A percentile compares a stretch with the other conserved stretches of the same genome.
Evolutionary conservation across 805 yeast species (phyloP).

Genomic region (Ogataea polymorpha): DNA sequence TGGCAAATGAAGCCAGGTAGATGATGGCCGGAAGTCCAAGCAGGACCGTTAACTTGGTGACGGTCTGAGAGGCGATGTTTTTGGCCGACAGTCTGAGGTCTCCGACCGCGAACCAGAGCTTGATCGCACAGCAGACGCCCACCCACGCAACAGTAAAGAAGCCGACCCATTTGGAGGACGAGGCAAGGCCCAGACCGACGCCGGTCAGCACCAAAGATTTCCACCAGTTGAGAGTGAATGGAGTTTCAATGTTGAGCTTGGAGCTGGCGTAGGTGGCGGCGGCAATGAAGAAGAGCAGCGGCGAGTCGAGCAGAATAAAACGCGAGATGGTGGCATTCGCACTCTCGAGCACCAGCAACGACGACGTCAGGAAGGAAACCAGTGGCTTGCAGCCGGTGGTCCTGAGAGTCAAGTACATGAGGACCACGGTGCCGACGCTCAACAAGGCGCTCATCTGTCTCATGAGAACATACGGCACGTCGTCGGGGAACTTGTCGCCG

Average conservation of each 20-base stretch:
- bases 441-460: conserved; percentile 64
- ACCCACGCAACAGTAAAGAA: conserved; percentile 77
- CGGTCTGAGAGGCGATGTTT: conserved; percentile 44
- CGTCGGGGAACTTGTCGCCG: conserved; percentile 58
- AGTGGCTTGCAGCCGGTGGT: conserved; percentile 67
- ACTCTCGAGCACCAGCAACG: conserved; percentile 61
- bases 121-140: conserved; percentile 57
- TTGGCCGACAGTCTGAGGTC: conserved; percentile 53
- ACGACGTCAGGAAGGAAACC: conserved; percentile 55
- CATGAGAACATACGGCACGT: conserved; percentile 66
- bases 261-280: conserved; percentile 63
- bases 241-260: conserved; percentile 60
- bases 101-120: conserved; percentile 70
- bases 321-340: conserved; percentile 69
- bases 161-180: conserved; percentile 83
- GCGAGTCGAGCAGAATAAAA: conserved; percentile 73
- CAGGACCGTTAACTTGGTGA: conserved; percentile 49
- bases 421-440: conserved; percentile 65
- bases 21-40: conserved; percentile 57
- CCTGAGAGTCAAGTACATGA: conserved; percentile 66
- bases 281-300: conserved; percentile 74
- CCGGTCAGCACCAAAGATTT: conserved; percentile 63
- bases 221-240: conserved; percentile 58
- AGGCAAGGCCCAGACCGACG: conserved; percentile 67
- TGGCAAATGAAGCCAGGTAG: conserved; percentile 55